Conservation (phyloP, 163 green algal genomes). For the Coccomyxa subellipsoidea region DNA sequence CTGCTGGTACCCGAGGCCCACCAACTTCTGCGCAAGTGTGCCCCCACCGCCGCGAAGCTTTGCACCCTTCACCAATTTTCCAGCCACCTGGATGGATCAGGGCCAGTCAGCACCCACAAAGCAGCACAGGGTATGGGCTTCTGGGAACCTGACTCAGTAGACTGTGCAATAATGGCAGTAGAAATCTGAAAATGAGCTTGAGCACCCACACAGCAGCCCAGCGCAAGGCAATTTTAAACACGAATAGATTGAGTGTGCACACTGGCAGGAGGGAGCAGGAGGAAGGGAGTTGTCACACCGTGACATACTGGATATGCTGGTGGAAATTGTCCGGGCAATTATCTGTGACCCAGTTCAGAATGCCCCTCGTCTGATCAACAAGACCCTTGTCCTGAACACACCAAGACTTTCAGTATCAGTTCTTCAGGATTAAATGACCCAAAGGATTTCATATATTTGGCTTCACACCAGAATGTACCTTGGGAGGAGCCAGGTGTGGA, state of each 20-base stretch:
- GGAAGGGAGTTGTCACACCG: slow-evolving; percentile 42
- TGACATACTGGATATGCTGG: slow-evolving; percentile 75
- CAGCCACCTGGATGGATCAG: slow-evolving; percentile 9
- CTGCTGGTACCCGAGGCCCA: slow-evolving; percentile 67
- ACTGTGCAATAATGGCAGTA: too few species aligned
- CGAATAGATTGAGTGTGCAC: too few species aligned
- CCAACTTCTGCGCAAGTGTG: slow-evolving; percentile 53
- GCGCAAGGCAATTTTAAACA: too few species aligned
- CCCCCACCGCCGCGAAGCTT: slow-evolving; percentile 44
- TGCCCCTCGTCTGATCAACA: slow-evolving; percentile 93
- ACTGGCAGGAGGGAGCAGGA: not conserved
- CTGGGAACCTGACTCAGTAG: too few species aligned
- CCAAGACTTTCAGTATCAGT: not conserved
- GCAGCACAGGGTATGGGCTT: too few species aligned
- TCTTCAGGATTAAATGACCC: not conserved
- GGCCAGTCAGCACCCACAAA: not conserved
- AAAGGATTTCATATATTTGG: too few species aligned
- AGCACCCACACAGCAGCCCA: too few species aligned
- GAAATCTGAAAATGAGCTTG: too few species aligned
- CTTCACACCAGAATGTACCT: too few species aligned
- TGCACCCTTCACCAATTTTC: slow-evolving; percentile 68
- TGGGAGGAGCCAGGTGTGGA: slow-evolving; percentile 76
- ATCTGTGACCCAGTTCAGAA: slow-evolving; percentile 74
- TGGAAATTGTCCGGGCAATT: slow-evolving; percentile 72
- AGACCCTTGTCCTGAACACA: slow-evolving; percentile 22